Evolutionary conservation across 768 basidiomycete species (phyloP).

Genomic region (Amanita pseudoporphyria): DNA sequence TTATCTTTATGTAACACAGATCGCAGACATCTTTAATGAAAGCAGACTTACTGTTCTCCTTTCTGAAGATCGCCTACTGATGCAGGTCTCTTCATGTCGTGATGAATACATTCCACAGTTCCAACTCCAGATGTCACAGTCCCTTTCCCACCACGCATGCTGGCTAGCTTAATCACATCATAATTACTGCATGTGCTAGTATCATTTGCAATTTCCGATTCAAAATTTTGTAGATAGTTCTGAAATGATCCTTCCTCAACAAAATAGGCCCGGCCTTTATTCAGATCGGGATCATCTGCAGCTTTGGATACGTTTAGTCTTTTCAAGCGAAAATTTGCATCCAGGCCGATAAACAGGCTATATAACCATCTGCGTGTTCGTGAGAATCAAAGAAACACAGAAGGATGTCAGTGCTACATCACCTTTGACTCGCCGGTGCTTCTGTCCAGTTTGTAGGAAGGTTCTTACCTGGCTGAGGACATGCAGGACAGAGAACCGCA

Average conservation of each 20-base stretch:
- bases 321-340: conserved; percentile 3
- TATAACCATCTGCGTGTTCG: neutral
- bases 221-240: neutral
- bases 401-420: neutral
- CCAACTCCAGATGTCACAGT: conserved; percentile 14
- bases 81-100: conserved; percentile 13
- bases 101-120: conserved; percentile 12
- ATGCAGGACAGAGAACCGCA: conserved; percentile 15
- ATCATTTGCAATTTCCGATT: neutral
- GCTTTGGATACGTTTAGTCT: conserved; percentile 4
- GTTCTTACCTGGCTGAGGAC: conserved; percentile 17
- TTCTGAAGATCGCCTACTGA: conserved; percentile 10
- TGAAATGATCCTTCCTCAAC: conserved; percentile 3
- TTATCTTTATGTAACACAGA: neutral
- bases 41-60: conserved; percentile 9
- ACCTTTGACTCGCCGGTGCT: neutral
- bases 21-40: neutral
- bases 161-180: conserved; percentile 9
- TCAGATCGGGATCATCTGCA: conserved; percentile 3
- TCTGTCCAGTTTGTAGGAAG: conserved; percentile 12
- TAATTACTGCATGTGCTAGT: conserved; percentile 9
- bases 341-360: conserved; percentile 4
- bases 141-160: too few species aligned
- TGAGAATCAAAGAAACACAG: neutral
- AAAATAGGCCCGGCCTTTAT: conserved; percentile 1